Base-by-base conservation (phyloP, 192 early-diverging fungal genomes). In the Coemansia sp. region DNA sequence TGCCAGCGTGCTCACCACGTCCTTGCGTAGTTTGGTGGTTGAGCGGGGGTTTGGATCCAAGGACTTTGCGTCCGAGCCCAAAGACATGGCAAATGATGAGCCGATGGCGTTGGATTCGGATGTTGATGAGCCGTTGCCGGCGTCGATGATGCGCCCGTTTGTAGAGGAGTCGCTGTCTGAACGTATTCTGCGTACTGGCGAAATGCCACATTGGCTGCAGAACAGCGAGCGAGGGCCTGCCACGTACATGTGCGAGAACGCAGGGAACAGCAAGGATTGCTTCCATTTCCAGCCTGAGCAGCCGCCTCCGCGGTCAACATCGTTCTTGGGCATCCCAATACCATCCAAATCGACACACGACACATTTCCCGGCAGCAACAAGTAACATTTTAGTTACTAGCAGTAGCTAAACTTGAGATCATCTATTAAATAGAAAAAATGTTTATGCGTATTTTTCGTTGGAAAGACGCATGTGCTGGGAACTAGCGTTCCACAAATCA, bases 11-110 rank as follows among this genome's bases (percentile, higher is more conserved):
- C 38, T 80, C 47, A 74, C 69, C 12, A 71, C 65, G 38, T 64
- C 77, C 21, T 44, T 80, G 36, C 67, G 68, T 28, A 63, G 57
- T 46, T 42, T 80, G 31, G 40, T 80, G 36, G 56, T 74, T n/a
- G 77, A 80, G 50, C 66, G 73, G 18, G 76, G 72, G 9, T 74
- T 79, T 58, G 72, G 72, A 8, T 20, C 49, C 34, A 12, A 21
- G 7, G 21, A 56, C 18, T 17, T 23, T 31, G 53, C 53, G 15
- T 15, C 23, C 20, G 11, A 55, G 15, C 15, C 28, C 15, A 48
- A 18, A 42, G 57, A 46, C 25, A 44, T 3, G 12, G 57, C 38
- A 23, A 38, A 12, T 2, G 57, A 40, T 18, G 23, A 59, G 24
- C 25, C 23, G 6, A 17, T 6, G 26, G 58, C 47, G 23, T 7